These are phyloP conservation scores for Mallotus nudiflorus DNA, from an alignment of 345 rosid genomes.

Conservation along the genomic window DNA sequence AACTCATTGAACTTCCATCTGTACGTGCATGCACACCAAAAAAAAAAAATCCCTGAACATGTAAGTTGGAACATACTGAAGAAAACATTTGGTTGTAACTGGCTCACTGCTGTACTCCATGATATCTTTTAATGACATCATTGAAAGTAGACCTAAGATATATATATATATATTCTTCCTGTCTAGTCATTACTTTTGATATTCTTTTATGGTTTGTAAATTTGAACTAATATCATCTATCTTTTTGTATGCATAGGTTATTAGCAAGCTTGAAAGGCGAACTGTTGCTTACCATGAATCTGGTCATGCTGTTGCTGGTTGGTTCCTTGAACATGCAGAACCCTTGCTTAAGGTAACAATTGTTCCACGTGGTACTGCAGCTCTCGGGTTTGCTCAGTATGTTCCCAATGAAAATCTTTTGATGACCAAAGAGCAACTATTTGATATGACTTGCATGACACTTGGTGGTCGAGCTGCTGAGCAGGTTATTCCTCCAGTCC, in stretches of 20 bases:
- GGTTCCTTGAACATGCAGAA: constrained; percentile 97
- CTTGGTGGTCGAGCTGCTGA: constrained; percentile 99
- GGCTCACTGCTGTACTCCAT: background rate
- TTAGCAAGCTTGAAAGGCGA: constrained; percentile 84
- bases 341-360: constrained; percentile 96
- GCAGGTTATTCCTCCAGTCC: constrained; percentile 49
- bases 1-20: background rate
- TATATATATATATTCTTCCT: background rate
- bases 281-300: constrained; percentile 98
- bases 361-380: constrained; percentile 96
- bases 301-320: constrained; percentile 92
- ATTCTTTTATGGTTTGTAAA: background rate
- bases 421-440: constrained; percentile 95
- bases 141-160: background rate
- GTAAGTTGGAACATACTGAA: background rate
- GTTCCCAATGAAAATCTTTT: constrained; percentile 95
- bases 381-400: constrained; percentile 94
- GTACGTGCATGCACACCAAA: no score
- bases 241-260: constrained; percentile 49
- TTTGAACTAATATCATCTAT: background rate
- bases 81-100: background rate
- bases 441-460: constrained; percentile 95
- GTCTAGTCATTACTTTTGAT: background rate
- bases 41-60: background rate
- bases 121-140: background rate